These are phyloP conservation scores for Penicillium maclennaniae DNA, from an alignment of 495 filamentous ascomycete genomes.

Conservation along the genomic window DNA sequence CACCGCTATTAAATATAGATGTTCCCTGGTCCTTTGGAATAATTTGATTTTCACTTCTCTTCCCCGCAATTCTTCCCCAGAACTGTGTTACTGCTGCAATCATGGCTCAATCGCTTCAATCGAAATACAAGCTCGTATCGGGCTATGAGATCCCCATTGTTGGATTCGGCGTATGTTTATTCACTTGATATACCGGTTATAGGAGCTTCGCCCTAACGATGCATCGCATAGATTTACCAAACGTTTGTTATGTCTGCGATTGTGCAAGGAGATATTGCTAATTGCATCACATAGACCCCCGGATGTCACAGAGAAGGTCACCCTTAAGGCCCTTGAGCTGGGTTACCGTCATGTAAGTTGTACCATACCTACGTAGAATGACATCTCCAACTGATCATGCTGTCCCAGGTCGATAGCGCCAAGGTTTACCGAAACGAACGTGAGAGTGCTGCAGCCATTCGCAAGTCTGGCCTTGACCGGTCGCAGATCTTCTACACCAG, in stretches of 20 bases:
- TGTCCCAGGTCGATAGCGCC: conserved; percentile 49
- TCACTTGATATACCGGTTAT: background rate
- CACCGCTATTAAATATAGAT: background rate
- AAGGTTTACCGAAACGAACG: conserved; percentile 52
- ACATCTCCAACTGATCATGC: background rate
- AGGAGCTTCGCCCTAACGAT: background rate
- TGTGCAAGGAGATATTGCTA: conserved; percentile 1
- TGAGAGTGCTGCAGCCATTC: conserved; percentile 46
- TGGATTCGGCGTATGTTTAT: conserved; percentile 65
- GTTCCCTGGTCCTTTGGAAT: background rate
- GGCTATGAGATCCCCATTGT: conserved; percentile 73
- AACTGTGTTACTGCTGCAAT: conserved; percentile 5
- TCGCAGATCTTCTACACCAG: conserved; percentile 55
- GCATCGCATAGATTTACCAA: conserved; percentile 61
- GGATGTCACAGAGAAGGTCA: conserved; percentile 52
- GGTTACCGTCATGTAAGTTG: conserved; percentile 68
- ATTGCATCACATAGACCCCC: conserved; percentile 38
- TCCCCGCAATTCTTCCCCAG: background rate
- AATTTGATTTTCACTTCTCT: background rate
- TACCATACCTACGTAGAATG: background rate
- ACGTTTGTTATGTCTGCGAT: conserved; percentile 44
- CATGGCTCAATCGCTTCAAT: conserved; percentile 63
- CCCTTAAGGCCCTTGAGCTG: conserved; percentile 58
- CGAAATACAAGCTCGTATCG: conserved; percentile 65
- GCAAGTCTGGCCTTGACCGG: conserved; percentile 41